Conservation (phyloP, 805 yeast species). For the Candida oleophila region DNA sequence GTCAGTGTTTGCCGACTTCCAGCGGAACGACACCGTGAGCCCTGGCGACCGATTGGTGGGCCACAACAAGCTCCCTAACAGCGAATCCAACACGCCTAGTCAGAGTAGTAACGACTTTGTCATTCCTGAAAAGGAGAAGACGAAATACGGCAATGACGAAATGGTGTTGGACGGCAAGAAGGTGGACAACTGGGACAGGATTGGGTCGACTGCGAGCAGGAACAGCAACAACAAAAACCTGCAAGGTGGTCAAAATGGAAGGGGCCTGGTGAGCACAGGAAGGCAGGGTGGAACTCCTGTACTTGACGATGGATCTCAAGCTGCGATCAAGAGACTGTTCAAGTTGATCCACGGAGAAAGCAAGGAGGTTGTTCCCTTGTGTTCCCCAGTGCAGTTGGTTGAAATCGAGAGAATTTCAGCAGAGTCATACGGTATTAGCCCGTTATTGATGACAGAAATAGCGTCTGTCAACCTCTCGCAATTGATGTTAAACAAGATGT, state of each 20-base stretch:
- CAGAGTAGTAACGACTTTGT: slow-evolving; percentile 9
- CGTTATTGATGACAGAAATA: slow-evolving; percentile 55
- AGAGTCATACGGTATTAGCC: slow-evolving; percentile 50
- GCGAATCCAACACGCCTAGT: not conserved
- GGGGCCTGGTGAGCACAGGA: slow-evolving; percentile 3
- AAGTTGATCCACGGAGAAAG: slow-evolving; percentile 19
- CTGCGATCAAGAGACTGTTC: slow-evolving; percentile 13
- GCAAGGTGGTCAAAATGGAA: slow-evolving; percentile 4
- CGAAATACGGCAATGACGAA: slow-evolving; percentile 67
- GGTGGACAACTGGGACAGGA: slow-evolving; percentile 55
- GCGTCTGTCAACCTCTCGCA: slow-evolving; percentile 66
- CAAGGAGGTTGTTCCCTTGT: slow-evolving; percentile 48
- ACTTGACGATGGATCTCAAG: slow-evolving; percentile 19
- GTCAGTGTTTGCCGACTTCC: slow-evolving; percentile 75
- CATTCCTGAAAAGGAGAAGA: slow-evolving; percentile 15
- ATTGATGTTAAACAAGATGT: slow-evolving; percentile 50
- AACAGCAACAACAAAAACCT: not conserved
- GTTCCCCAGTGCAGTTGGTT: slow-evolving; percentile 75
- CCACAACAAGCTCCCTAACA: slow-evolving; percentile 54
- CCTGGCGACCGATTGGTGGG: slow-evolving; percentile 69
- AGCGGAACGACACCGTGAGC: slow-evolving; percentile 57
- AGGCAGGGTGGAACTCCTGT: slow-evolving; percentile 8
- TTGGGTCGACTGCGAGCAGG: slow-evolving; percentile 19
- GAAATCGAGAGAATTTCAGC: slow-evolving; percentile 66
- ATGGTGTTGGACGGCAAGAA: slow-evolving; percentile 55